Conservation (phyloP, 805 yeast species). For the Starmerella floris region DNA sequence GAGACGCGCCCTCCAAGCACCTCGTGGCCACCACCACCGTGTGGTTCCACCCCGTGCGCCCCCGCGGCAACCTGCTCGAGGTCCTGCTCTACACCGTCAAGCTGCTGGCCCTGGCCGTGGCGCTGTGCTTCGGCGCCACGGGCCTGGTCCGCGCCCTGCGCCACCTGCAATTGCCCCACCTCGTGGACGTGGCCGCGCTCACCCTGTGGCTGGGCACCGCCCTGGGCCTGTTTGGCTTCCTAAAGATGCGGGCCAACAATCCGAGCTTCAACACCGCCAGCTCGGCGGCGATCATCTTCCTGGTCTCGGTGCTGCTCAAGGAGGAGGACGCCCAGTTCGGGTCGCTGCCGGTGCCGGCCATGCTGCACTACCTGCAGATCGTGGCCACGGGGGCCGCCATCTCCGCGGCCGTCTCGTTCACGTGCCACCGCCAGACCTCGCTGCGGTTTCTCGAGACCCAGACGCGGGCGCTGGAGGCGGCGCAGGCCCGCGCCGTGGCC, state of each 20-base stretch:
- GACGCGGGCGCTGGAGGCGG: constrained; percentile 32
- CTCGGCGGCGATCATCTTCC: constrained; percentile 56
- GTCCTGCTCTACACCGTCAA: constrained; percentile 54
- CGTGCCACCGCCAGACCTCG: constrained; percentile 39
- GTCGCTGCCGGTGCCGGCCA: constrained; percentile 40
- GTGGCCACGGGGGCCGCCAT: constrained; percentile 48
- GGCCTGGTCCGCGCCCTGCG: background rate
- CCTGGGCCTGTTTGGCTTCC: constrained; percentile 52
- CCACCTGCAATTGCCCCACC: constrained; percentile 33
- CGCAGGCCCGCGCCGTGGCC: constrained; percentile 35
- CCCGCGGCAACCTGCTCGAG: constrained; percentile 71
- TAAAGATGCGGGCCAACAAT: constrained; percentile 53
- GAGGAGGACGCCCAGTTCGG: constrained; percentile 57
- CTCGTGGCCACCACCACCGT: constrained; percentile 71
- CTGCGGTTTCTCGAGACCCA: constrained; percentile 21
- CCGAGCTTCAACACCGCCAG: constrained; percentile 73
- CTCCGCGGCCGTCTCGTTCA: constrained; percentile 48
- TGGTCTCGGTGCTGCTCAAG: constrained; percentile 57
- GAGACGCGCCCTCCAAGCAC: constrained; percentile 62
- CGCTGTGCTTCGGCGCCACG: constrained; percentile 42
- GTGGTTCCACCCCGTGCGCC: constrained; percentile 69
- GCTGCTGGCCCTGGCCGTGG: constrained; percentile 34
- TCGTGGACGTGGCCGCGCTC: constrained; percentile 43
- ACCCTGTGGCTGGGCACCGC: constrained; percentile 38
- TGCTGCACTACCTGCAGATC: constrained; percentile 42